Evolutionary conservation across 2,329 filamentous ascomycete species (phyloP).

Genomic region (Aspergillus alliaceus): DNA sequence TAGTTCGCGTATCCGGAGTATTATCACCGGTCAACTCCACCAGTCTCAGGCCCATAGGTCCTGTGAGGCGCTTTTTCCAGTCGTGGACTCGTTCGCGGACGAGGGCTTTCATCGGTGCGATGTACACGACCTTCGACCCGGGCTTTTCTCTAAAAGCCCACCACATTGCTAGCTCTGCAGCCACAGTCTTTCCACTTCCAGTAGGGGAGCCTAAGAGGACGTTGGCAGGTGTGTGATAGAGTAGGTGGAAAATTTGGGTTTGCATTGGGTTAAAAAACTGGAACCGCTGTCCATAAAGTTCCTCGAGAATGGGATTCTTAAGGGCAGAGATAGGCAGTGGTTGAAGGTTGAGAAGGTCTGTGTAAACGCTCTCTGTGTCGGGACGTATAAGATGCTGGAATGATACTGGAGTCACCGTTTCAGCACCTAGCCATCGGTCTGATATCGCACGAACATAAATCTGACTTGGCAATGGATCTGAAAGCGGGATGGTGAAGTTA

Average conservation of each 20-base stretch:
- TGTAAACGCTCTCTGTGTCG: constrained; percentile 96
- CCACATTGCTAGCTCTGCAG: constrained; percentile 97
- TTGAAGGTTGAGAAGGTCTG: constrained; percentile 87
- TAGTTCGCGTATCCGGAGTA: constrained; percentile 93
- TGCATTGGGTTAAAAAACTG: constrained; percentile 99
- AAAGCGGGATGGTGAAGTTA: constrained; percentile 93
- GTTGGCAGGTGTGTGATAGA: constrained; percentile 90
- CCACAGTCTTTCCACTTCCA: constrained; percentile 95
- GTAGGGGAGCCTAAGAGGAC: constrained; percentile 94
- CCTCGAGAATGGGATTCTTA: constrained; percentile 82
- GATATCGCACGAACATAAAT: constrained; percentile 95
- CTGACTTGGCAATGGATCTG: constrained; percentile 89
- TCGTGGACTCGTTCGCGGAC: constrained; percentile 95
- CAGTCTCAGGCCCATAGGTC: constrained; percentile 80
- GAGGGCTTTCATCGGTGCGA: constrained; percentile 98
- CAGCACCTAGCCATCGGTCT: constrained; percentile 93
- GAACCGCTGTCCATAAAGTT: constrained; percentile 84
- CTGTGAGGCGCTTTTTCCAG: constrained; percentile 80
- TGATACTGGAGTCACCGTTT: constrained; percentile 91
- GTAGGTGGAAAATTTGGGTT: constrained; percentile 94
- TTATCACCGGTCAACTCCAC: constrained; percentile 98
- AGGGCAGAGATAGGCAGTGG: constrained; percentile 83
- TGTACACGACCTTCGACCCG: constrained; percentile 96
- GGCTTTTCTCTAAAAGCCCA: constrained; percentile 95
- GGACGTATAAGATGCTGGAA: constrained; percentile 97